A percentile compares a stretch with the other conserved stretches of the same genome.
Evolutionary conservation across 805 yeast genomes (phyloP).

Genomic region (Debaryomyces maramus): DNA sequence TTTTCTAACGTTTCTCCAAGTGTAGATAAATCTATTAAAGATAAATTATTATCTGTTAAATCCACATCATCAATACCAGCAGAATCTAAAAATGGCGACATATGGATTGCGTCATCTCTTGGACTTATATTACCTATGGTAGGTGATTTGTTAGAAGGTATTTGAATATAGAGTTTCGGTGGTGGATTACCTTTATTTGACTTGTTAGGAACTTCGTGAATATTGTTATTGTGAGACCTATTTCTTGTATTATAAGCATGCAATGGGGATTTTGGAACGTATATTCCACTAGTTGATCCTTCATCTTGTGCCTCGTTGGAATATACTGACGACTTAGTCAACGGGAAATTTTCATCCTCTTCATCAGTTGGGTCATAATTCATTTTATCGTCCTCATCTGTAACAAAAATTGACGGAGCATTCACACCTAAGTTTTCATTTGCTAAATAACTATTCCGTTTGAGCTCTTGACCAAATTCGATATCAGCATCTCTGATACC

Average conservation of each 20-base stretch:
- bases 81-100: conserved; percentile 16
- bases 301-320: conserved; percentile 13
- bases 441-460: conserved; percentile 28
- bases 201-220: neutral
- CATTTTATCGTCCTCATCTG: conserved; percentile 9
- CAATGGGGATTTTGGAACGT: conserved; percentile 33
- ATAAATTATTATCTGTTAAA: conserved; percentile 6
- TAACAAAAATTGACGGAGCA: conserved; percentile 16
- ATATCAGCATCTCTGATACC: conserved; percentile 29
- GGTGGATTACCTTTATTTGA: conserved; percentile 11
- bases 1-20: conserved; percentile 27
- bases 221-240: conserved; percentile 1
- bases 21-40: conserved; percentile 20
- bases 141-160: conserved; percentile 10
- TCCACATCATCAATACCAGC: neutral
- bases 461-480: conserved; percentile 22
- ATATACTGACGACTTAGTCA: neutral
- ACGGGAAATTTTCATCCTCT: conserved; percentile 8
- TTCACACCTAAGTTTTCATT: conserved; percentile 16
- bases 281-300: conserved; percentile 20
- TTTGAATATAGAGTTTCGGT: conserved; percentile 20
- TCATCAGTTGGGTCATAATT: conserved; percentile 4
- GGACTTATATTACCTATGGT: conserved; percentile 2
- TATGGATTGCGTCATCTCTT: conserved; percentile 9
- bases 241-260: conserved; percentile 19